These are phyloP conservation scores for Dimargaris cristalligena DNA, from an alignment of 192 early-diverging fungal species.

Conservation along the genomic window DNA sequence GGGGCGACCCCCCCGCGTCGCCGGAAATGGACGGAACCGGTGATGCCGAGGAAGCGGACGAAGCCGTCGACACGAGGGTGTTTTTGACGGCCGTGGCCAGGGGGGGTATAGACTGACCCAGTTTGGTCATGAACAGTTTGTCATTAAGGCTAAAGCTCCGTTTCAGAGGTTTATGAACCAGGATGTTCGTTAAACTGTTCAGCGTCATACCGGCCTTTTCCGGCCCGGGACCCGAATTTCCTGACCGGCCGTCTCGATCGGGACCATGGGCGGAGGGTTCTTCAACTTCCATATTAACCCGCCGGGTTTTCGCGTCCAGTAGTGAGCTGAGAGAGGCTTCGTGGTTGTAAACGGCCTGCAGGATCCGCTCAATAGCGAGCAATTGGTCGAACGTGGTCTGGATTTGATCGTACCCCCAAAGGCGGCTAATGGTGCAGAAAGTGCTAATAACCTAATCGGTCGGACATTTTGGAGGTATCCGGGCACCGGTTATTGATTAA, in stretches of 20 bases:
- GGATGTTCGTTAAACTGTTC: background rate
- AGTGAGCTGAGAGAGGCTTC: background rate
- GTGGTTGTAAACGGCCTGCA: background rate
- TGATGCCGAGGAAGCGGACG: no score
- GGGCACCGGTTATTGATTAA: no score
- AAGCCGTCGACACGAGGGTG: background rate
- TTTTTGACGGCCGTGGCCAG: background rate
- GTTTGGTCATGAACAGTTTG: constrained; percentile 3
- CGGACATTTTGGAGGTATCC: no score
- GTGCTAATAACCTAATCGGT: background rate
- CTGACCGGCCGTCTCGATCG: background rate
- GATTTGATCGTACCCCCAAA: constrained; percentile 8
- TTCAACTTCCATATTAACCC: background rate
- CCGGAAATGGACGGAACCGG: background rate
- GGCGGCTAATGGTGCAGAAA: background rate
- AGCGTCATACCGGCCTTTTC: background rate
- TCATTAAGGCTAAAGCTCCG: constrained; percentile 11
- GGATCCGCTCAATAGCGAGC: background rate
- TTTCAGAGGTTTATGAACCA: constrained; percentile 7
- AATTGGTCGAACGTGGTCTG: constrained; percentile 1
- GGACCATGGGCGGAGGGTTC: background rate
- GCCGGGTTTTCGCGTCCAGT: constrained; percentile 1
- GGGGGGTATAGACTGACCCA: constrained; percentile 1
- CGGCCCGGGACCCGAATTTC: background rate
- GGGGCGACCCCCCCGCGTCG: no score